These are phyloP conservation scores for Hibiscus trionum DNA, from an alignment of 345 rosid genomes.

Conservation along the genomic window DNA sequence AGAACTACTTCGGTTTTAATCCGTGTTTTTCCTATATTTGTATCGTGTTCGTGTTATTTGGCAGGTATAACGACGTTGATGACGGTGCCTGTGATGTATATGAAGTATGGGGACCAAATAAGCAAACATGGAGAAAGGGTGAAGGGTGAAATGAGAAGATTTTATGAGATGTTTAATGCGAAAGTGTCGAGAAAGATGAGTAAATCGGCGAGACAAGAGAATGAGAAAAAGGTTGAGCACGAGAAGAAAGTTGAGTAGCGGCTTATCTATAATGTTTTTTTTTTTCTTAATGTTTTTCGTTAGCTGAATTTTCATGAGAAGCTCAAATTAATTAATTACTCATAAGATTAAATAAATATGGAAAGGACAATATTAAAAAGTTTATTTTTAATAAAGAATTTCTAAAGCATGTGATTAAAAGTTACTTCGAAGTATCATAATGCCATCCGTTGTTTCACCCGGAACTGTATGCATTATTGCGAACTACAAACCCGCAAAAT, in stretches of 20 bases:
- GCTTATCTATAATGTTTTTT: background rate
- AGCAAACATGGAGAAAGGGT: constrained; percentile 10
- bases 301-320: background rate
- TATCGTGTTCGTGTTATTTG: background rate
- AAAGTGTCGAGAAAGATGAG: constrained; percentile 22
- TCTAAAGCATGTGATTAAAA: too few species aligned
- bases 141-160: constrained; percentile 12
- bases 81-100: constrained; percentile 28
- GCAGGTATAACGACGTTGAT: constrained; percentile 27
- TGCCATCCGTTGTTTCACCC: too few species aligned
- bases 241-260: constrained; percentile 25
- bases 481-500: too few species aligned
- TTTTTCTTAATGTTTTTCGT: background rate
- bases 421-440: too few species aligned
- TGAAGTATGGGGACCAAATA: constrained; percentile 26
- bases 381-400: too few species aligned
- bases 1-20: background rate
- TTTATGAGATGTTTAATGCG: constrained; percentile 20
- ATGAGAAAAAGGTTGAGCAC: constrained; percentile 25
- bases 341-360: background rate
- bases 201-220: constrained; percentile 8
- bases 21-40: background rate
- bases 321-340: background rate
- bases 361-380: background rate
- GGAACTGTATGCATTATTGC: too few species aligned